Conservation (phyloP, 1,284 basidiomycete species). For the Somion occarium region DNA sequence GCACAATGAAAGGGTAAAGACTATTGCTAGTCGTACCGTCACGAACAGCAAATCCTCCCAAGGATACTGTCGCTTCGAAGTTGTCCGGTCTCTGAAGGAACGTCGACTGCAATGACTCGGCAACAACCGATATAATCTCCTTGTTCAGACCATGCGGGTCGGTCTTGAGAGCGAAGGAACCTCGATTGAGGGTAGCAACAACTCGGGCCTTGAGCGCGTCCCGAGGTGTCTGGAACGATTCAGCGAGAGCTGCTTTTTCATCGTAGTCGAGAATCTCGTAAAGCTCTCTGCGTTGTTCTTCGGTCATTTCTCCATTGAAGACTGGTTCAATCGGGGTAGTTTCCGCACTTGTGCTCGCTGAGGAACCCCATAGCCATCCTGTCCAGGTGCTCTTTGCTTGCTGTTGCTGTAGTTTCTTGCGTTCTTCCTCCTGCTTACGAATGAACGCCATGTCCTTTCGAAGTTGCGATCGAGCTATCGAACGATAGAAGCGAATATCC, state of each 20-base stretch:
- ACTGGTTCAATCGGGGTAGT: slow-evolving; percentile 34
- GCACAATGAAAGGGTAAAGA: slow-evolving; percentile 90
- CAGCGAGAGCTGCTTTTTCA: slow-evolving; percentile 71
- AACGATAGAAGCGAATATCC: slow-evolving; percentile 97
- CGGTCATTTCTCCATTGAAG: slow-evolving; percentile 75
- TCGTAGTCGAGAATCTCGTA: slow-evolving; percentile 96
- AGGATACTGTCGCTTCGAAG: slow-evolving; percentile 76
- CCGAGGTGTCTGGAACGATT: slow-evolving; percentile 66
- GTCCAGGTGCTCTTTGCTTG: slow-evolving; percentile 61
- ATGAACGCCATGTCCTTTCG: slow-evolving; percentile 80
- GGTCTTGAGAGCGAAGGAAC: slow-evolving; percentile 78
- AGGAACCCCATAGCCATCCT: slow-evolving; percentile 82
- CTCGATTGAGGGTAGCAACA: slow-evolving; percentile 77
- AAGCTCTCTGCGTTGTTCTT: slow-evolving; percentile 89
- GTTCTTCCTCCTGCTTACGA: slow-evolving; percentile 68
- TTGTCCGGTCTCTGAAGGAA: slow-evolving; percentile 86
- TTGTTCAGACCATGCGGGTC: slow-evolving; percentile 59
- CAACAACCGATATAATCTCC: slow-evolving; percentile 87
- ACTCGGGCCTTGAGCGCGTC: slow-evolving; percentile 84
- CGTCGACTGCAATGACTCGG: slow-evolving; percentile 85
- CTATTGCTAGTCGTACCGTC: slow-evolving; percentile 86
- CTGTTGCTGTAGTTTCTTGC: slow-evolving; percentile 44
- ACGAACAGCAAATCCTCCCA: slow-evolving; percentile 87
- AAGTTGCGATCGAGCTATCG: slow-evolving; percentile 87
- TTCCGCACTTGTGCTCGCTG: slow-evolving; percentile 35